Conservation (phyloP, 2,329 filamentous ascomycete species). For the Colletotrichum graminicola region DNA sequence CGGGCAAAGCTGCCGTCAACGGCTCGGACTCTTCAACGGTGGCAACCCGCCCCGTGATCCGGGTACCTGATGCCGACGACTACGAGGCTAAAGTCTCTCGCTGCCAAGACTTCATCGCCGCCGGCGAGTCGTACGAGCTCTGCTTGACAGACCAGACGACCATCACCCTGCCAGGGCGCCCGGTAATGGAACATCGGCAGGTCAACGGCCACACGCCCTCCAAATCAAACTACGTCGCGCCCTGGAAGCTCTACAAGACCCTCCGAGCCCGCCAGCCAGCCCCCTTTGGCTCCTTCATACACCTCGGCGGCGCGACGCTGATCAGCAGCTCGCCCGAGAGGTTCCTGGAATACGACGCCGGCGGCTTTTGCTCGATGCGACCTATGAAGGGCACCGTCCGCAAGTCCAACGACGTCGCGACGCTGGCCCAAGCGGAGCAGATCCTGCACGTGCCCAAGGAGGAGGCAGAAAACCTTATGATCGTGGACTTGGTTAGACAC, state of each 20-base stretch:
- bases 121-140: conserved; percentile 87
- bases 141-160: conserved; percentile 83
- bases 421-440: conserved; percentile 76
- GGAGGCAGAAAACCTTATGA: conserved; percentile 97
- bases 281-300: conserved; percentile 86
- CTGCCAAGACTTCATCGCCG: conserved; percentile 79
- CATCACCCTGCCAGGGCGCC: conserved; percentile 59
- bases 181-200: not conserved
- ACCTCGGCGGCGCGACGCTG: conserved; percentile 76
- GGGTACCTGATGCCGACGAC: conserved; percentile 56
- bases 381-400: conserved; percentile 98
- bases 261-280: conserved; percentile 81
- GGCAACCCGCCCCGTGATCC: conserved; percentile 47
- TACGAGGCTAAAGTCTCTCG: conserved; percentile 76
- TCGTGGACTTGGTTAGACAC: conserved; percentile 95
- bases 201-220: conserved; percentile 30
- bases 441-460: conserved; percentile 88
- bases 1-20: conserved; percentile 29
- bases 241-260: conserved; percentile 80
- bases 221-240: conserved; percentile 48
- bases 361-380: conserved; percentile 79
- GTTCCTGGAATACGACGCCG: conserved; percentile 73
- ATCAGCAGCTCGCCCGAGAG: conserved; percentile 90
- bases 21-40: conserved; percentile 27
- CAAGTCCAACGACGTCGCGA: conserved; percentile 75